Evolutionary conservation across 139 green algal genomes (phyloP).

Genomic region (Edaphochlamys debaryana): DNA sequence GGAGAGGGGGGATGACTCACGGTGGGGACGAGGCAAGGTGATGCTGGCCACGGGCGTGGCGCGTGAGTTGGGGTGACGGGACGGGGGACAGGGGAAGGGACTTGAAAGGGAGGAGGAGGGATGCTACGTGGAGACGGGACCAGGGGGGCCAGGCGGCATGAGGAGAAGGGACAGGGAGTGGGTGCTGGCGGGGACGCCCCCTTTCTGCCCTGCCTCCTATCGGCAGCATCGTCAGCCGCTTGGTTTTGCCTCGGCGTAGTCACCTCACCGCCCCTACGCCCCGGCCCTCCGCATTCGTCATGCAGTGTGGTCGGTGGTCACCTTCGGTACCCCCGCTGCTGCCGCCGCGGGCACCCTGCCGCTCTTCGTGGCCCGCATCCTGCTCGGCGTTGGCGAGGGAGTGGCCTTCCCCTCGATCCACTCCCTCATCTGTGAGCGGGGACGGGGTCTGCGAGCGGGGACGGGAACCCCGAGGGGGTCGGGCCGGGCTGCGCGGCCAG

Average conservation of each 20-base stretch:
- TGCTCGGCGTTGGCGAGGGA: slow-evolving; percentile 82
- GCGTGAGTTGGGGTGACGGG: not conserved
- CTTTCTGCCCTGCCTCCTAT: too few relatives aligned
- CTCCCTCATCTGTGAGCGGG: slow-evolving; percentile 74
- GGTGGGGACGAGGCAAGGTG: slow-evolving; percentile 73
- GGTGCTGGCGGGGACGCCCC: too few relatives aligned
- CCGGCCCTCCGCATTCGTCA: too few relatives aligned
- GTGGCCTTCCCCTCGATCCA: slow-evolving; percentile 84
- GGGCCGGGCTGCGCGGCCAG: not conserved
- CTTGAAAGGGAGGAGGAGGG: too few relatives aligned
- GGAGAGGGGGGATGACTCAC: too few relatives aligned
- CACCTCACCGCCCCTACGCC: not conserved
- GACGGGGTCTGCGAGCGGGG: too few relatives aligned
- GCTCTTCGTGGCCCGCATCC: slow-evolving; percentile 68
- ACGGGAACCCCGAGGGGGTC: too few relatives aligned
- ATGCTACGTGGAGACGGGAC: too few relatives aligned
- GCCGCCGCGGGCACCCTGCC: slow-evolving; percentile 58
- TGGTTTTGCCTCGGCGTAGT: too few relatives aligned
- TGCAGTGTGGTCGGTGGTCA: slow-evolving; percentile 78
- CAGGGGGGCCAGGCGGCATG: too few relatives aligned
- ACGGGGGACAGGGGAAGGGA: not conserved
- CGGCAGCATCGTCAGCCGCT: too few relatives aligned
- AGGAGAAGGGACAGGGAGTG: too few relatives aligned
- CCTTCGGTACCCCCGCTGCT: slow-evolving; percentile 63
- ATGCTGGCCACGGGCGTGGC: slow-evolving; percentile 64